phyloP scores from a whole-genome alignment of 345 rosid genomes.

The Abelmoschus esculentus region DNA sequence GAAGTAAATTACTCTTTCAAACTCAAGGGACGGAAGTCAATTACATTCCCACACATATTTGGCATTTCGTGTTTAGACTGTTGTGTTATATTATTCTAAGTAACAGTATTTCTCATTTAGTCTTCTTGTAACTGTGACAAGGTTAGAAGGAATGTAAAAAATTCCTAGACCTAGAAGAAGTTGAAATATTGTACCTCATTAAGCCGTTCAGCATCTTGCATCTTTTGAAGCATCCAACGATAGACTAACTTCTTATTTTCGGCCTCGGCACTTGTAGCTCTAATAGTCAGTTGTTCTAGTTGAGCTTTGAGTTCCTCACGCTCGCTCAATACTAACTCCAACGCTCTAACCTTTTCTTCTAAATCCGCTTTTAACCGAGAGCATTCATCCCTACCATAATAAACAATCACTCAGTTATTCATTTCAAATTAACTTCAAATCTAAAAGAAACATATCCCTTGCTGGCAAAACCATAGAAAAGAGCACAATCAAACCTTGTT shows the following conservation, averaged over 20 bases:
- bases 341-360: constrained; percentile 53
- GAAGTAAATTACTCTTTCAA: background rate
- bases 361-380: constrained; percentile 44
- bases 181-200: constrained; percentile 63
- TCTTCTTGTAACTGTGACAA: background rate
- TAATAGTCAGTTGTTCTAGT: constrained; percentile 50
- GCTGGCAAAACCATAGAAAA: background rate
- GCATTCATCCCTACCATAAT: constrained; percentile 53
- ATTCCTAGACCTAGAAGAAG: background rate
- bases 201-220: constrained; percentile 94
- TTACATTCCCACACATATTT: background rate
- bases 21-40: background rate
- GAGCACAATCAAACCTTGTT: constrained; percentile 37
- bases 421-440: background rate
- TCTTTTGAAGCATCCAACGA: constrained; percentile 97
- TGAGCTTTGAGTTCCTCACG: constrained; percentile 50
- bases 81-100: background rate
- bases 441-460: background rate
- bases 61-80: background rate
- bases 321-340: constrained; percentile 60
- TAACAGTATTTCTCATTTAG: background rate
- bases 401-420: constrained; percentile 6
- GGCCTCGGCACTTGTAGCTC: constrained; percentile 69
- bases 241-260: constrained; percentile 87
- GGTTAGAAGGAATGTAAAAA: background rate